A percentile compares a stretch with the other conserved stretches of the same genome.
These are phyloP conservation scores for Coemansia sp. DNA, from an alignment of 192 early-diverging fungal species.

Conservation along the genomic window DNA sequence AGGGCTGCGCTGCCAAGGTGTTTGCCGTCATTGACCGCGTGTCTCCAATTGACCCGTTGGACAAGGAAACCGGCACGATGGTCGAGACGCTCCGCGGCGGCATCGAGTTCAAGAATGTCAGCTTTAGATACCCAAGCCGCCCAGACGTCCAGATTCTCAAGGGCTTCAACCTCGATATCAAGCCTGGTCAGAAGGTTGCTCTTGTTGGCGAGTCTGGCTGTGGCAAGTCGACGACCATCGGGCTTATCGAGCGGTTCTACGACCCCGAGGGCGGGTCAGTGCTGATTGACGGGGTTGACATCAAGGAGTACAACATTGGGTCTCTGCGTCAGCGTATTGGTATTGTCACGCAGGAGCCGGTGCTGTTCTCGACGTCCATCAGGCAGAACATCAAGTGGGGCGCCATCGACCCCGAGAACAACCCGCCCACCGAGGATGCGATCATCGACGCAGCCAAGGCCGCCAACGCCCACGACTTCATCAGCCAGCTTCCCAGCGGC, in stretches of 20 bases:
- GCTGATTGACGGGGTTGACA: conserved; percentile 69
- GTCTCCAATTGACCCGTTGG: conserved; percentile 67
- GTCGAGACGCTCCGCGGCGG: conserved; percentile 55
- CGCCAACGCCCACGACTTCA: conserved; percentile 75
- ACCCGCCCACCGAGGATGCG: conserved; percentile 68
- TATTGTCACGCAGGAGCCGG: conserved; percentile 86
- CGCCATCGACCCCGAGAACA: conserved; percentile 50
- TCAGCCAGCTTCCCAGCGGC: conserved; percentile 63
- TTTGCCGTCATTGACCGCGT: conserved; percentile 79
- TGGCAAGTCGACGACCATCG: conserved; percentile 81
- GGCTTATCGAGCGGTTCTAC: conserved; percentile 85
- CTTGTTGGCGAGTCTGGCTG: conserved; percentile 84
- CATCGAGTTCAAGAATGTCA: conserved; percentile 74
- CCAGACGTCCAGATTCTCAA: conserved; percentile 77
- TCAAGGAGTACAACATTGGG: conserved; percentile 71
- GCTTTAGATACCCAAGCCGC: conserved; percentile 80
- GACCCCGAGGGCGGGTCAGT: conserved; percentile 59
- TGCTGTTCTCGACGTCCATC: conserved; percentile 76
- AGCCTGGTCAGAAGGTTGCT: conserved; percentile 75
- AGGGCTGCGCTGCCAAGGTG: conserved; percentile 77
- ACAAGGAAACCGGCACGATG: conserved; percentile 27
- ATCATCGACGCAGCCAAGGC: conserved; percentile 61
- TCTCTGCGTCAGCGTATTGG: conserved; percentile 83
- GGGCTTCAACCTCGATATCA: conserved; percentile 66
- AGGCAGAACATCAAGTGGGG: conserved; percentile 80